These are phyloP conservation scores for Nectriaceae sp. DNA, from an alignment of 2,329 filamentous ascomycete species.

Conservation along the genomic window DNA sequence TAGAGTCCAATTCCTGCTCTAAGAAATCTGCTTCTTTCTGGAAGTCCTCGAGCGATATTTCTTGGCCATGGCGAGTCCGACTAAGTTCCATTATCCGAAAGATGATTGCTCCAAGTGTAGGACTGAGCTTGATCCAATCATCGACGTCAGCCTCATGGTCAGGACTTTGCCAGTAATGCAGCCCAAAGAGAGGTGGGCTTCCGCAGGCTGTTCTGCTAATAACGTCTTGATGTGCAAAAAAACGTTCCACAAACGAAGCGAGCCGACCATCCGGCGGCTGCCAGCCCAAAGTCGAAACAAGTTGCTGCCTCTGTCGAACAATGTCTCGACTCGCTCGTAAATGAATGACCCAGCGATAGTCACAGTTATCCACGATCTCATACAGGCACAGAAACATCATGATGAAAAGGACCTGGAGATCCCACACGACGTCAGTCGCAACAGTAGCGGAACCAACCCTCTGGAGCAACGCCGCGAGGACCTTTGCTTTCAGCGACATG, in stretches of 20 bases:
- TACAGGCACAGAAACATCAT: constrained; percentile 29
- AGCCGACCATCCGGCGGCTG: constrained; percentile 9
- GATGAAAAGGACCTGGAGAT: constrained; percentile 21
- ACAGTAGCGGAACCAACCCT: constrained; percentile 15
- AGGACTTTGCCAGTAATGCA: constrained; percentile 45
- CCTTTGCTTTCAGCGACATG: constrained; percentile 23
- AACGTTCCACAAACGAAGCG: constrained; percentile 42
- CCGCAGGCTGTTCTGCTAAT: constrained; percentile 53
- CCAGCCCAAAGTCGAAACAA: constrained; percentile 15
- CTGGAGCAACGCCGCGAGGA: background rate
- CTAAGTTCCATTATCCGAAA: constrained; percentile 50
- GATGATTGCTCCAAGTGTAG: constrained; percentile 46
- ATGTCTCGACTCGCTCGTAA: constrained; percentile 48
- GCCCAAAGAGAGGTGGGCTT: constrained; percentile 46
- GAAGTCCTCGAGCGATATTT: constrained; percentile 2
- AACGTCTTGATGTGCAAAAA: constrained; percentile 54
- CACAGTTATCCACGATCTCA: constrained; percentile 23
- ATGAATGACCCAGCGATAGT: constrained; percentile 46
- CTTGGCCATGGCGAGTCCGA: constrained; percentile 24
- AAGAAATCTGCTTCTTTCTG: constrained; percentile 4
- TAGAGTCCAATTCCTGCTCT: constrained; percentile 3
- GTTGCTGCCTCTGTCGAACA: constrained; percentile 38
- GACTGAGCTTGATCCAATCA: constrained; percentile 52
- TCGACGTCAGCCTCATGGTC: constrained; percentile 24
- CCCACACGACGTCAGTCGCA: constrained; percentile 15